A percentile compares a stretch with the other conserved stretches of the same genome.
Evolutionary conservation across 148 eudicot species (phyloP).

Genomic region (Dianthus caryophyllus): DNA sequence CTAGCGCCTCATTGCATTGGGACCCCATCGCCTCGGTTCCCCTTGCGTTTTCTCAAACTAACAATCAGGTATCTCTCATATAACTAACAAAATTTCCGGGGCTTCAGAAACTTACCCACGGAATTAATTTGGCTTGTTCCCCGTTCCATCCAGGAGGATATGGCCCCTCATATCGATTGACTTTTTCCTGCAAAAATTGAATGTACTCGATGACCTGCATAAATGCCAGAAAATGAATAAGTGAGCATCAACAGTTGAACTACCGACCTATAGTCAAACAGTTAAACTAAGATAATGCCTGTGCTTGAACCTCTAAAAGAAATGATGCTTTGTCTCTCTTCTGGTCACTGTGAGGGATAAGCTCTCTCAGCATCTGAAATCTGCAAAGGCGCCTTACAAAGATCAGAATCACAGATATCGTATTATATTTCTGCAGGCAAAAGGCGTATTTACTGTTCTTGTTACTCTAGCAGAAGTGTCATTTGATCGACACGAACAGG

Average conservation of each 20-base stretch:
- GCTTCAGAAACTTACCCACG: slow-evolving; percentile 45
- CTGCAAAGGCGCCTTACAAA: slow-evolving; percentile 35
- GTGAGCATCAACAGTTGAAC: background rate
- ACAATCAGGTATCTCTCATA: background rate
- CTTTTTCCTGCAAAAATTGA: slow-evolving; percentile 81
- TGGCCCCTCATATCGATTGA: slow-evolving; percentile 67
- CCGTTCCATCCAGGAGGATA: slow-evolving; percentile 71
- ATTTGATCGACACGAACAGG: background rate
- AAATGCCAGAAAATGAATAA: slow-evolving; percentile 14
- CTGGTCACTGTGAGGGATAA: slow-evolving; percentile 81
- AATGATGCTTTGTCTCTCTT: slow-evolving; percentile 98
- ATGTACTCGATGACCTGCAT: slow-evolving; percentile 85
- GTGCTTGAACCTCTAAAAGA: slow-evolving; percentile 57
- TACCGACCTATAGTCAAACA: background rate
- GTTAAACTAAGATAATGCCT: background rate
- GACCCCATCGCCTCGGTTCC: too few species aligned
- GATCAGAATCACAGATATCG: background rate
- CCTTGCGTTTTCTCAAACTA: background rate
- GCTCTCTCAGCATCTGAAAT: slow-evolving; percentile 84
- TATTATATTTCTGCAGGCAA: background rate
- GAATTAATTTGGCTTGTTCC: slow-evolving; percentile 52
- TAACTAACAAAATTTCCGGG: background rate
- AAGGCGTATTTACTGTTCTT: background rate
- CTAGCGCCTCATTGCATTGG: too few species aligned
- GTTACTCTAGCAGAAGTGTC: too few species aligned